Conservation (phyloP, 495 filamentous ascomycete genomes). For the Sordaria brevicollis region DNA sequence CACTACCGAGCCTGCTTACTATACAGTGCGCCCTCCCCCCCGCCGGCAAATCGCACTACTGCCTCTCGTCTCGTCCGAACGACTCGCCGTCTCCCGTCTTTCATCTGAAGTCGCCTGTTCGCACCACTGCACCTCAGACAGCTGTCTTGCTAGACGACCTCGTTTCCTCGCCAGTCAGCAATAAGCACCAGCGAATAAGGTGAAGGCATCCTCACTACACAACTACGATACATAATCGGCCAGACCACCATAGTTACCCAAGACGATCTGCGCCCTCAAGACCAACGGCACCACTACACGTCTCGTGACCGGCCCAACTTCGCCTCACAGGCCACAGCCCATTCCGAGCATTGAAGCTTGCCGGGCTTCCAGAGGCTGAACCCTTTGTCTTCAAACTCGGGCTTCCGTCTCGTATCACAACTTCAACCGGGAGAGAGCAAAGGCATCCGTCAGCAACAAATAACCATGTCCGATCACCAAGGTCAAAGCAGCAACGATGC, state of each 20-base stretch:
- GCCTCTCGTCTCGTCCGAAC: neutral
- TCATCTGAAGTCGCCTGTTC: neutral
- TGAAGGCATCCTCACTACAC: neutral
- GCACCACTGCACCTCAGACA: neutral
- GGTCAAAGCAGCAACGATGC: constrained; percentile 18
- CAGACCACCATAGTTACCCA: neutral
- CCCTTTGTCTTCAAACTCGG: neutral
- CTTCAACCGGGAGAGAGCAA: neutral
- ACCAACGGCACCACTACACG: neutral
- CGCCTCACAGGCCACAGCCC: neutral
- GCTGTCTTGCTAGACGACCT: neutral
- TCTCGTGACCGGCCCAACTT: neutral
- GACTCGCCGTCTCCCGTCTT: neutral
- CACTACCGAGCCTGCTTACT: neutral
- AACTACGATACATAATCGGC: neutral
- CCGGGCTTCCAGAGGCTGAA: neutral
- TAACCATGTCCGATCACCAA: constrained; percentile 12
- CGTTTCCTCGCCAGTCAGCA: neutral
- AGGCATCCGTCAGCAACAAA: constrained; percentile 1
- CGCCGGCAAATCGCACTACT: neutral
- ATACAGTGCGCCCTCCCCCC: neutral
- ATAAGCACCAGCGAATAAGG: neutral
- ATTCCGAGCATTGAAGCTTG: neutral
- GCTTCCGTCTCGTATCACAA: neutral
- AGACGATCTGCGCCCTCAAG: neutral